Conservation (phyloP, 2,329 filamentous ascomycete genomes). For the Paramyrothecium sp. region DNA sequence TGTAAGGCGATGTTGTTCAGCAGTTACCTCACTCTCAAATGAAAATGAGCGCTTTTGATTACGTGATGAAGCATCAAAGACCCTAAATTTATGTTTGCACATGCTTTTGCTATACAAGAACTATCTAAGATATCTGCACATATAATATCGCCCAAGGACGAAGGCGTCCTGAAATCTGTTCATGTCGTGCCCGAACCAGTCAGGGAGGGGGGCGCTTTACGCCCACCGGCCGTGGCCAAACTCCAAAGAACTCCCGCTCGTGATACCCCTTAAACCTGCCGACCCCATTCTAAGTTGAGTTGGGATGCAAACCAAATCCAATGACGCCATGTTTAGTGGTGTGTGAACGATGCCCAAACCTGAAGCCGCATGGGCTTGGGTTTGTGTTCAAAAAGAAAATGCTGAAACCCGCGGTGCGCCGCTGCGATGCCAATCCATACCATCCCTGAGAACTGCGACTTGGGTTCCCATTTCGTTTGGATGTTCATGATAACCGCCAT, state of each 20-base stretch:
- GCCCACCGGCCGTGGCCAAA: background rate
- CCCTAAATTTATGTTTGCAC: background rate
- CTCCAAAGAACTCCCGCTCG: background rate
- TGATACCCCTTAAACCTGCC: background rate
- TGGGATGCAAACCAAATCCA: background rate
- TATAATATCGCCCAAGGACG: background rate
- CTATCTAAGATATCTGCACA: background rate
- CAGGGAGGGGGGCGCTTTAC: background rate
- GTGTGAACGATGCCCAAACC: no score
- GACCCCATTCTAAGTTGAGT: background rate
- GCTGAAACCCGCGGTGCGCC: background rate
- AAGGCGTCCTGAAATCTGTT: background rate
- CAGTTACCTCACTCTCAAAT: no score
- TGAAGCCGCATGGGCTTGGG: no score
- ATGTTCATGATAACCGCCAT: constrained; percentile 45
- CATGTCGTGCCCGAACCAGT: background rate
- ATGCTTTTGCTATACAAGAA: background rate
- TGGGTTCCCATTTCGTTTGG: no score
- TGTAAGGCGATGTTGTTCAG: no score
- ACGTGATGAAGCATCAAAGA: no score
- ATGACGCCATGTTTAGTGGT: background rate
- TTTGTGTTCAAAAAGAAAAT: background rate
- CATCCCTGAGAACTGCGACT: no score
- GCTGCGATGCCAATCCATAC: background rate
- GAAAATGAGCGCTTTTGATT: no score